phyloP scores from a whole-genome alignment of 164 flowering plant species.

The Sextonia rubra region DNA sequence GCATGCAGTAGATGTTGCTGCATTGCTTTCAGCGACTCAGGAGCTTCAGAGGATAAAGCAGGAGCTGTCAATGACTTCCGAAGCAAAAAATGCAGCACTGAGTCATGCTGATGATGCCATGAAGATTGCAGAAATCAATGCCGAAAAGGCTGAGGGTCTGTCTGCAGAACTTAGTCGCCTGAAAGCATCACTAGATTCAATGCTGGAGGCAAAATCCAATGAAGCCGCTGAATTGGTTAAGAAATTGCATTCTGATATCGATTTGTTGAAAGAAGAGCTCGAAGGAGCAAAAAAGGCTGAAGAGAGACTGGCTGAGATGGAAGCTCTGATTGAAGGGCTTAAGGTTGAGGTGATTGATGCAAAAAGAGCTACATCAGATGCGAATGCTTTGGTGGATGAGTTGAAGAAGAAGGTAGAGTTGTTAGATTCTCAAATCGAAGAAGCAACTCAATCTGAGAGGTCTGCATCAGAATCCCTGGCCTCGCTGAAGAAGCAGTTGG shows the following conservation, averaged over 20 bases:
- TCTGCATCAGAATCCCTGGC: conserved; percentile 63
- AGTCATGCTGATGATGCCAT: conserved; percentile 85
- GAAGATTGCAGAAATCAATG: conserved; percentile 80
- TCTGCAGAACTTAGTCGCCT: conserved; percentile 56
- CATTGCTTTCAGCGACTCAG: conserved; percentile 61
- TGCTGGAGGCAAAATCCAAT: conserved; percentile 39
- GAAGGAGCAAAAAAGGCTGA: conserved; percentile 18
- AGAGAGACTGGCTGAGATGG: conserved; percentile 18
- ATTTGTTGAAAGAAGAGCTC: conserved; percentile 43
- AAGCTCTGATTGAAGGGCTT: conserved; percentile 30
- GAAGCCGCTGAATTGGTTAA: conserved; percentile 38
- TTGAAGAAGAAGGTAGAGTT: conserved; percentile 54
- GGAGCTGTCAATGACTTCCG: conserved; percentile 64
- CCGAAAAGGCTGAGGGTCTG: conserved; percentile 66
- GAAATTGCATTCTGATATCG: conserved; percentile 55
- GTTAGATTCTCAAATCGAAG: conserved; percentile 44
- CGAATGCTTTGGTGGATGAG: conserved; percentile 47
- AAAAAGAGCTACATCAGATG: conserved; percentile 69
- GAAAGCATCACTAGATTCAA: conserved; percentile 67
- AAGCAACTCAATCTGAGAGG: conserved; percentile 57
- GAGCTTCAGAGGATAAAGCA: conserved; percentile 69
- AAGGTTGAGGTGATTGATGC: conserved; percentile 67
- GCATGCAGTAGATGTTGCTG: conserved; percentile 68
- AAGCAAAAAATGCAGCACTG: conserved; percentile 79
- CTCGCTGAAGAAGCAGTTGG: conserved; percentile 63